These are phyloP conservation scores for Panicum virgatum DNA, from an alignment of 202 grass and related monocot species.

Conservation along the genomic window DNA sequence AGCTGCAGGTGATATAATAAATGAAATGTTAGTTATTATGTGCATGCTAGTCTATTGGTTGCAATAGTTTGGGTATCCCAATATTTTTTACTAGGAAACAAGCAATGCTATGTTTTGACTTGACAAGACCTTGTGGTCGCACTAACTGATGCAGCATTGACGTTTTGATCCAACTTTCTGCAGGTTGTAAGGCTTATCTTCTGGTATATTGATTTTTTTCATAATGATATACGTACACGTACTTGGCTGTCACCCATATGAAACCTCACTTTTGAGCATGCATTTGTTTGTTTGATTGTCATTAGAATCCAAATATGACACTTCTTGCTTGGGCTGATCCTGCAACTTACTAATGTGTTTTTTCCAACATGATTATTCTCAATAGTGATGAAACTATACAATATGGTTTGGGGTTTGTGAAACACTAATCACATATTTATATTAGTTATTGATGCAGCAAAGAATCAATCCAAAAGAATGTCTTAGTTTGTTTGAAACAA, in stretches of 20 bases:
- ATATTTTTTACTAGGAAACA: constrained; percentile 26
- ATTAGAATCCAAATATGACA: neutral
- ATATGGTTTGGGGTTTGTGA: neutral
- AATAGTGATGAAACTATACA: neutral
- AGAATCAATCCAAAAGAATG: neutral
- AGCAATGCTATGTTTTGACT: constrained; percentile 32
- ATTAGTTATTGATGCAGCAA: neutral
- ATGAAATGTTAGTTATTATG: neutral
- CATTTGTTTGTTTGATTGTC: neutral
- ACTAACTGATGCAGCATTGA: constrained; percentile 4
- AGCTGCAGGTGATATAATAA: neutral
- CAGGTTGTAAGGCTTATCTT: neutral
- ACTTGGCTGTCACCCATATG: neutral
- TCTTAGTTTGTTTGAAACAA: neutral
- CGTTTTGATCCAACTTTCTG: constrained; percentile 11
- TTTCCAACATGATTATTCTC: neutral
- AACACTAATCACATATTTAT: neutral
- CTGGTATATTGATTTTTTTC: neutral
- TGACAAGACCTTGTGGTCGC: constrained; percentile 39
- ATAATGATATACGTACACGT: neutral
- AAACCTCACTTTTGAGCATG: neutral
- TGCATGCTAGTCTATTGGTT: neutral
- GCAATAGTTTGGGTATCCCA: neutral
- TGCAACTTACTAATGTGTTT: neutral
- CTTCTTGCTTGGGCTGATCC: neutral